Evolutionary conservation across 805 yeast species (phyloP).

Genomic region (Priceomyces carsonii): DNA sequence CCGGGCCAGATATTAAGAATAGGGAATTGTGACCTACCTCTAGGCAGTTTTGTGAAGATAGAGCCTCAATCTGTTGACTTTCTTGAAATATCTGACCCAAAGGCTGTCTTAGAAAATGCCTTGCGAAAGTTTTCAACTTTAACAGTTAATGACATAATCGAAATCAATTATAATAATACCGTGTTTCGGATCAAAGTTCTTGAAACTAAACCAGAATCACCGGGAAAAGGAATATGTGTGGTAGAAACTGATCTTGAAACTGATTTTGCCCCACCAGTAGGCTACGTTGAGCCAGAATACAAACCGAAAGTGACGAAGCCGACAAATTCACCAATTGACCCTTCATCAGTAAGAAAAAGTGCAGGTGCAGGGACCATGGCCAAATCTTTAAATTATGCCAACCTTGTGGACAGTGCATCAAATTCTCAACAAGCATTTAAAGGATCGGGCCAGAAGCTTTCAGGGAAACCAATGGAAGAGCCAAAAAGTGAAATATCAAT

Average conservation of each 20-base stretch:
- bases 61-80: slow-evolving; percentile 96
- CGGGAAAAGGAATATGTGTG: slow-evolving; percentile 76
- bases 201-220: slow-evolving; percentile 79
- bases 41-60: slow-evolving; percentile 85
- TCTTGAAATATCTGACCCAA: slow-evolving; percentile 91
- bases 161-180: slow-evolving; percentile 78
- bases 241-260: slow-evolving; percentile 96
- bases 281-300: slow-evolving; percentile 88
- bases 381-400: slow-evolving; percentile 62
- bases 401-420: slow-evolving; percentile 48
- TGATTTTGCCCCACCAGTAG: slow-evolving; percentile 98
- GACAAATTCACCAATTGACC: slow-evolving; percentile 30
- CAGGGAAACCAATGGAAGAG: slow-evolving; percentile 52
- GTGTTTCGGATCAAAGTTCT: slow-evolving; percentile 78
- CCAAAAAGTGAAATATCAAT: slow-evolving; percentile 29
- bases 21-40: slow-evolving; percentile 74
- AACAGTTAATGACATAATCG: slow-evolving; percentile 81
- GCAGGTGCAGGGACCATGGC: slow-evolving; percentile 76
- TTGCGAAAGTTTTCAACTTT: slow-evolving; percentile 86
- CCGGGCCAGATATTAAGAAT: slow-evolving; percentile 85
- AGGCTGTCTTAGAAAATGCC: slow-evolving; percentile 93
- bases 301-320: slow-evolving; percentile 44
- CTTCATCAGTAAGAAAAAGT: slow-evolving; percentile 34
- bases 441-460: slow-evolving; percentile 71
- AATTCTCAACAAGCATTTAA: slow-evolving; percentile 35